Percentiles rank a stretch among this genome's conserved stretches.
phyloP scores from a whole-genome alignment of 257 asterid species.

The Solanum paucissectum region DNA sequence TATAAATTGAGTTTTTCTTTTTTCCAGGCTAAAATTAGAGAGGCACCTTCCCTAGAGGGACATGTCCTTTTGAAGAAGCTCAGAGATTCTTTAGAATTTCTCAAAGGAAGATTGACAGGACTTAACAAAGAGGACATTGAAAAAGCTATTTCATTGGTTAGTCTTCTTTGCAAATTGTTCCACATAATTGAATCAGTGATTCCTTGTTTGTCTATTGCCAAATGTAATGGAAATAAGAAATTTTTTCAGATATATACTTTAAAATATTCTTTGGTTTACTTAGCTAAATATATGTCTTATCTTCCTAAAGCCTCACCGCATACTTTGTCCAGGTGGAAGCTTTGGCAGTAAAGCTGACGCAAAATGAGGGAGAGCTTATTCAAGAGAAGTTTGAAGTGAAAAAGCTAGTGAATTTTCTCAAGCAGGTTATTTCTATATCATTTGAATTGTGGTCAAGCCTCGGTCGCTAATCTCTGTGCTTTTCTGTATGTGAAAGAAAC shows the following conservation, averaged over 20 bases:
- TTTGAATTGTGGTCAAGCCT: not conserved
- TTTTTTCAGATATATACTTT: not conserved
- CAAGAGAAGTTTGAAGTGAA: constrained; percentile 98
- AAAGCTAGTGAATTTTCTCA: constrained; percentile 80
- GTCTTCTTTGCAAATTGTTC: constrained; percentile 6
- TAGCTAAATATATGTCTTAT: not conserved
- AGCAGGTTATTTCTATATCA: constrained; percentile 46
- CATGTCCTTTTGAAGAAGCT: constrained; percentile 97
- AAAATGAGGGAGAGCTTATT: constrained; percentile 69
- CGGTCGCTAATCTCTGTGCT: not conserved
- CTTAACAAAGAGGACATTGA: constrained; percentile 79
- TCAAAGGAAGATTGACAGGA: constrained; percentile 82
- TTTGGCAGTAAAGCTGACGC: constrained; percentile 85
- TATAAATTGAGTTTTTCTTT: not conserved
- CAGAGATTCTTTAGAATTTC: constrained; percentile 82
- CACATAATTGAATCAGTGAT: not conserved
- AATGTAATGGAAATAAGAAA: not conserved
- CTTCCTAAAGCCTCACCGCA: not conserved
- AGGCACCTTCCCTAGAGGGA: constrained; percentile 87
- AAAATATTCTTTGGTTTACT: not conserved
- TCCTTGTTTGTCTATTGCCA: not conserved
- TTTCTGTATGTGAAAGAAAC: not conserved
- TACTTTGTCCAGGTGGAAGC: constrained; percentile 73
- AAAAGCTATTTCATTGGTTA: constrained; percentile 85
- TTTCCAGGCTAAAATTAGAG: constrained; percentile 81